Percentiles rank a stretch among this genome's conserved stretches.
phyloP scores from a whole-genome alignment of 2,329 filamentous ascomycete genomes.

The Ceratocystis alfenasii region DNA sequence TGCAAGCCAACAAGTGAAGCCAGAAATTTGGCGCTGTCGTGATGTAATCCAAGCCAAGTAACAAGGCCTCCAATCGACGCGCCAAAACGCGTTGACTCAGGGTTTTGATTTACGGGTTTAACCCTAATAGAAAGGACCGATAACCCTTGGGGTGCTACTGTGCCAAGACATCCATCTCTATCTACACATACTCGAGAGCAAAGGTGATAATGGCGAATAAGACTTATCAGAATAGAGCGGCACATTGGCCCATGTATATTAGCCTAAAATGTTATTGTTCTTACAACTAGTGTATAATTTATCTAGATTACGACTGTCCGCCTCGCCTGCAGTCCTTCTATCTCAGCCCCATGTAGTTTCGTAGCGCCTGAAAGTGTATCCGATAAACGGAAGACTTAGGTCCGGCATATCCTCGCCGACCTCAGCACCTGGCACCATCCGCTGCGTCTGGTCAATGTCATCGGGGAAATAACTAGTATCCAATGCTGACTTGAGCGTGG shows the following conservation, averaged over 20 bases:
- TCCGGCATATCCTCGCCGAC: conserved; percentile 65
- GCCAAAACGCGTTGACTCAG: conserved; percentile 5
- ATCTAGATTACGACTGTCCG: too few relatives aligned
- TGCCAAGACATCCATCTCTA: too few relatives aligned
- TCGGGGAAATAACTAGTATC: conserved; percentile 99
- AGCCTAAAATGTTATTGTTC: too few relatives aligned
- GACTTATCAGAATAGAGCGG: too few relatives aligned
- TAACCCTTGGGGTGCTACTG: not conserved
- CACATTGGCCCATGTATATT: too few relatives aligned
- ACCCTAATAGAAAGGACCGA: not conserved
- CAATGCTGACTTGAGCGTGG: conserved; percentile 80
- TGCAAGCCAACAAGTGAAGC: too few relatives aligned
- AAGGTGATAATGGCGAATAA: too few relatives aligned
- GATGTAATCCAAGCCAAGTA: not conserved
- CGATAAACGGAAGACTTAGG: conserved; percentile 73
- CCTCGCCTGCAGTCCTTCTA: not conserved
- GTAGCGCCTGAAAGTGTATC: conserved; percentile 27
- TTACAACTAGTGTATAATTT: too few relatives aligned
- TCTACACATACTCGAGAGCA: too few relatives aligned
- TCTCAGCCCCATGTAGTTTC: conserved; percentile 21
- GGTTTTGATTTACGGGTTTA: not conserved
- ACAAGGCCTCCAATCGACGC: conserved; percentile 16
- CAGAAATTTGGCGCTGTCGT: not conserved
- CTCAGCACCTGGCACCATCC: conserved; percentile 17
- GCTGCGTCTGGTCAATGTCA: conserved; percentile 89